Base-by-base conservation (phyloP, 768 basidiomycete species). In the Suillus hirtellus region DNA sequence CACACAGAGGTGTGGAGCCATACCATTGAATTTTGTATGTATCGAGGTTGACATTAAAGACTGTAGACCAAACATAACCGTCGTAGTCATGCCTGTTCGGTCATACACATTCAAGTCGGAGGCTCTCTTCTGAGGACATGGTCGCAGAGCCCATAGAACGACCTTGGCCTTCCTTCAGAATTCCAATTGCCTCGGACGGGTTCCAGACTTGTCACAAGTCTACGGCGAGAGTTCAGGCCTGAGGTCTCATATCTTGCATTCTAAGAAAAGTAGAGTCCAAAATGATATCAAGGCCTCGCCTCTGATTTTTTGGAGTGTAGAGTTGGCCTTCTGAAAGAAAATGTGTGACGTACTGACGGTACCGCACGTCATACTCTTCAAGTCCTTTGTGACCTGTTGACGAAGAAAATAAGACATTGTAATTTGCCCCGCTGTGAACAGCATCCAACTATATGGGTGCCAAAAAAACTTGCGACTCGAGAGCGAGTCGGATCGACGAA, bases 31-130 rank as follows among this genome's bases (percentile, higher is more conserved):
- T 27, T 35, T 0, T 47, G 14, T 4, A 34, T 17, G 47, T 37
- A 19, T 59, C 37, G 27, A 52, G 54, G 60, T 64, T 40, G 70
- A 59, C 31, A 31, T 31, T 31, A 8, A 19, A n/a, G 12, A 56
- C 14, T 62, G 9, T 38, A 85, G 89, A 70, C 90, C 90, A 3
- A 89, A 90, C 68, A 91, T 92, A 67, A 88, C 89, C 0, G 89
- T 89, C 31, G 83, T 87, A 61, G 92, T 90, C 70, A 91, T 90
- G 1, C 38, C 90, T 4, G 63, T 88, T 3, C 85, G 80, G 49
- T 37, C 11, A 11, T 35, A 54, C 34, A 54, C 34, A 54, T 52
- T 50, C 17, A 19, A n/a, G 9, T 35, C 15, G 24, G 35, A 53
- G 31, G 17, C 55, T 62, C 55, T 62, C 27, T 62, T 62, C 54